These are phyloP conservation scores for Juncus inflexus DNA, from an alignment of 176 grass and related monocot species.

Conservation along the genomic window DNA sequence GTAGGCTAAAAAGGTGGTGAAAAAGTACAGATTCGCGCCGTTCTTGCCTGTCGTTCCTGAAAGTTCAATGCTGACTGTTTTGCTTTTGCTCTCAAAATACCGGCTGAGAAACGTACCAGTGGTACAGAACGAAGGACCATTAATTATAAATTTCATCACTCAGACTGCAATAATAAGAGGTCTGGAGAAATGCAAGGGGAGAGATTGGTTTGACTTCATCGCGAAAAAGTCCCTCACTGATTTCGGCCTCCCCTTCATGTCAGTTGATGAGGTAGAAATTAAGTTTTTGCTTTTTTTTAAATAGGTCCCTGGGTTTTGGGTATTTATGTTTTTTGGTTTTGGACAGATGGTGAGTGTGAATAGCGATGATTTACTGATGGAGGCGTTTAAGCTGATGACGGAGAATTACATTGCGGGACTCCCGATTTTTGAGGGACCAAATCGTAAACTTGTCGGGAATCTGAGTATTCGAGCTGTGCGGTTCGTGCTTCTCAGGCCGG, in stretches of 20 bases:
- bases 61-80: slow-evolving; percentile 73
- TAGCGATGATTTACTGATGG: slow-evolving; percentile 67
- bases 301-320: neutral
- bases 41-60: slow-evolving; percentile 72
- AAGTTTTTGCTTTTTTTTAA: slow-evolving; percentile 11
- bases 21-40: slow-evolving; percentile 56
- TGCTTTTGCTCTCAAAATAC: slow-evolving; percentile 92
- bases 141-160: slow-evolving; percentile 92
- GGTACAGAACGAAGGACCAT: slow-evolving; percentile 51
- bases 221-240: slow-evolving; percentile 62
- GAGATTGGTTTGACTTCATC: slow-evolving; percentile 98
- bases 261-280: slow-evolving; percentile 64
- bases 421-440: slow-evolving; percentile 63
- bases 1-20: slow-evolving; percentile 68
- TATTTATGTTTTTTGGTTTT: slow-evolving; percentile 18
- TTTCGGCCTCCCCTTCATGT: slow-evolving; percentile 95
- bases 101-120: slow-evolving; percentile 90
- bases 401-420: slow-evolving; percentile 76
- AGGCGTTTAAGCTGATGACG: slow-evolving; percentile 88
- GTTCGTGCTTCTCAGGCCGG: slow-evolving; percentile 70
- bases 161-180: slow-evolving; percentile 73
- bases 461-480: slow-evolving; percentile 75
- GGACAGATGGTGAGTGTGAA: slow-evolving; percentile 76
- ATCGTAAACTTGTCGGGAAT: slow-evolving; percentile 68
- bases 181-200: slow-evolving; percentile 77